These are phyloP conservation scores for Fusarium subglutinans DNA, from an alignment of 2,329 filamentous ascomycete genomes.

Conservation along the genomic window DNA sequence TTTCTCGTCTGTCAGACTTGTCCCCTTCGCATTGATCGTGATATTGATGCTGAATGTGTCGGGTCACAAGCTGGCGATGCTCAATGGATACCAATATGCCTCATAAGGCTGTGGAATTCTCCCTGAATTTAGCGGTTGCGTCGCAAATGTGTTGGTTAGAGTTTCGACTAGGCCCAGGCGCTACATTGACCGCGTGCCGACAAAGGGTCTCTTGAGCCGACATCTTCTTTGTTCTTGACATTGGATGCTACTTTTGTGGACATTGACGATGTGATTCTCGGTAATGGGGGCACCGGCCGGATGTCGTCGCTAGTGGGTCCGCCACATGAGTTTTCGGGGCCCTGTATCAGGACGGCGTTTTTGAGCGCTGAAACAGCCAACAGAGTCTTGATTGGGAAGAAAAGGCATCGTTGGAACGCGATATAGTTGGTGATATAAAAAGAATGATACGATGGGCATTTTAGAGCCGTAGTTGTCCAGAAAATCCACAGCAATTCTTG, in stretches of 20 bases:
- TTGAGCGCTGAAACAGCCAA: constrained; percentile 27
- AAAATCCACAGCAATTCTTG: neutral
- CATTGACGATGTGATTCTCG: constrained; percentile 27
- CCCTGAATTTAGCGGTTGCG: neutral
- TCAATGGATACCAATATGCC: constrained; percentile 14
- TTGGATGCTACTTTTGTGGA: constrained; percentile 18
- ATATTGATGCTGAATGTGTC: neutral
- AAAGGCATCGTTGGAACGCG: neutral
- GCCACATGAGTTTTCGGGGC: constrained; percentile 39
- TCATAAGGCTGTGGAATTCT: constrained; percentile 22
- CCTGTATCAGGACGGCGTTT: constrained; percentile 36
- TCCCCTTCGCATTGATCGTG: neutral
- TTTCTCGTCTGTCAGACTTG: neutral
- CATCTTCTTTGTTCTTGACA: neutral
- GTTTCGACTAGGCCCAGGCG: neutral
- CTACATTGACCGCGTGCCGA: neutral
- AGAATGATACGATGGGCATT: neutral
- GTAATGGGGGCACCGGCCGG: constrained; percentile 45
- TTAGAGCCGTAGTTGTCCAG: neutral
- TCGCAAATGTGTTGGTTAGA: neutral
- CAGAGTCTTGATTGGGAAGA: neutral
- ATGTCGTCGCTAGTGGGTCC: constrained; percentile 49
- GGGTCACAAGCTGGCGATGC: neutral
- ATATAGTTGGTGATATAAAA: too few species aligned
- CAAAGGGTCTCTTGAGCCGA: neutral